These are phyloP conservation scores for Penicillium sp. DNA, from an alignment of 2,329 filamentous ascomycete genomes.

Conservation along the genomic window DNA sequence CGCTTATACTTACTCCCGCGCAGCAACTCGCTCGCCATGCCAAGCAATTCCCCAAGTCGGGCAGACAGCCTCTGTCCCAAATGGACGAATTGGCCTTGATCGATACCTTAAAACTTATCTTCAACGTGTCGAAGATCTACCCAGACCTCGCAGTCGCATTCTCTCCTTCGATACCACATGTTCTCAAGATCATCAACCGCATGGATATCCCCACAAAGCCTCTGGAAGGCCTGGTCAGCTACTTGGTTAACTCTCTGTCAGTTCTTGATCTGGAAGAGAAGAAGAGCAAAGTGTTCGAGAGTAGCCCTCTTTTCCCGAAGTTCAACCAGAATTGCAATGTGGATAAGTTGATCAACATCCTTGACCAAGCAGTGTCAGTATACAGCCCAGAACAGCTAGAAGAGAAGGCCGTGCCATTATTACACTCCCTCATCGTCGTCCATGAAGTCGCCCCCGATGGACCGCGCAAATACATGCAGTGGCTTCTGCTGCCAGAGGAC, in stretches of 20 bases:
- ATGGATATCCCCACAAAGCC: slow-evolving; percentile 63
- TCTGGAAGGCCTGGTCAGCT: slow-evolving; percentile 68
- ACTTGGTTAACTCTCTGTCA: slow-evolving; percentile 75
- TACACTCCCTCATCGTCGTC: slow-evolving; percentile 71
- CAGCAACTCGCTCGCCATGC: slow-evolving; percentile 69
- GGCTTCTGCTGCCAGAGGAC: slow-evolving; percentile 69
- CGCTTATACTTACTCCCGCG: slow-evolving; percentile 16
- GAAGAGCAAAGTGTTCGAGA: slow-evolving; percentile 45
- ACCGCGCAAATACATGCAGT: slow-evolving; percentile 62
- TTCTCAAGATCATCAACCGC: slow-evolving; percentile 67
- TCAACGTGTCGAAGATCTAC: slow-evolving; percentile 79
- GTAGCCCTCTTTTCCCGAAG: slow-evolving; percentile 64
- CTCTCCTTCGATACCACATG: slow-evolving; percentile 63
- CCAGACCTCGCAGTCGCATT: slow-evolving; percentile 62
- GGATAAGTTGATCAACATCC: slow-evolving; percentile 65
- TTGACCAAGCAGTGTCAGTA: slow-evolving; percentile 62
- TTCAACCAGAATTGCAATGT: slow-evolving; percentile 59
- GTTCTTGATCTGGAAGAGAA: slow-evolving; percentile 69
- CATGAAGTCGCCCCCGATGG: slow-evolving; percentile 65
- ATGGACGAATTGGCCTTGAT: slow-evolving; percentile 75
- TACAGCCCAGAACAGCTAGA: slow-evolving; percentile 73
- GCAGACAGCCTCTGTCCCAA: slow-evolving; percentile 33
- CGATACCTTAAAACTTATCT: slow-evolving; percentile 83
- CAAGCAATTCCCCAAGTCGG: slow-evolving; percentile 50
- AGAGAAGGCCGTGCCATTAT: slow-evolving; percentile 64